phyloP scores from a whole-genome alignment of 2,329 filamentous ascomycete species.

The Didymella segeticola region DNA sequence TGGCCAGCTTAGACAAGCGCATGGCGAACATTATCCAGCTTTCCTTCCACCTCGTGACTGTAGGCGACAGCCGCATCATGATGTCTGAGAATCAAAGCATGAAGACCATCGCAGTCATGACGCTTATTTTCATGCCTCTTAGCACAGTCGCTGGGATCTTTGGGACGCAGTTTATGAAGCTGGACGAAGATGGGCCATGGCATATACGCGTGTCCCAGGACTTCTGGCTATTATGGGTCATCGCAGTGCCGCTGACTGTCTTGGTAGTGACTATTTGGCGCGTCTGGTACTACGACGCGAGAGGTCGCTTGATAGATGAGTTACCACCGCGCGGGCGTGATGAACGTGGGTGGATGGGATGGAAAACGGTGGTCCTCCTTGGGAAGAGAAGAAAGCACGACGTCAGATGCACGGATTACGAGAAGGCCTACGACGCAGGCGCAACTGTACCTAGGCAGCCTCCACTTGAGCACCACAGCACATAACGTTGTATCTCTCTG shows the following conservation, averaged over 20 bases:
- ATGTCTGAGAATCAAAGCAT: constrained; percentile 52
- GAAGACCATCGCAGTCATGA: constrained; percentile 56
- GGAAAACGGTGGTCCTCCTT: constrained; percentile 10
- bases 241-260: constrained; percentile 32
- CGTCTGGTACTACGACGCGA: constrained; percentile 33
- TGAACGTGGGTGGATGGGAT: constrained; percentile 26
- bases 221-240: constrained; percentile 42
- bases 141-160: constrained; percentile 44
- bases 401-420: not conserved
- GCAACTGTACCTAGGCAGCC: not conserved
- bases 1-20: constrained; percentile 45
- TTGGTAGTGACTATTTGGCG: constrained; percentile 31
- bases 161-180: constrained; percentile 38
- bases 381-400: not conserved
- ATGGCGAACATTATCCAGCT: constrained; percentile 50
- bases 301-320: constrained; percentile 17
- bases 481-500: not conserved
- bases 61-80: constrained; percentile 47
- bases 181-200: constrained; percentile 27
- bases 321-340: constrained; percentile 1
- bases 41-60: constrained; percentile 51
- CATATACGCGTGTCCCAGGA: constrained; percentile 34
- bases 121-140: constrained; percentile 53
- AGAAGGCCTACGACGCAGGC: constrained; percentile 1
- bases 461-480: not conserved